These are phyloP conservation scores for Oryza glumipatula DNA, from an alignment of 176 grass and related monocot species.

Conservation along the genomic window DNA sequence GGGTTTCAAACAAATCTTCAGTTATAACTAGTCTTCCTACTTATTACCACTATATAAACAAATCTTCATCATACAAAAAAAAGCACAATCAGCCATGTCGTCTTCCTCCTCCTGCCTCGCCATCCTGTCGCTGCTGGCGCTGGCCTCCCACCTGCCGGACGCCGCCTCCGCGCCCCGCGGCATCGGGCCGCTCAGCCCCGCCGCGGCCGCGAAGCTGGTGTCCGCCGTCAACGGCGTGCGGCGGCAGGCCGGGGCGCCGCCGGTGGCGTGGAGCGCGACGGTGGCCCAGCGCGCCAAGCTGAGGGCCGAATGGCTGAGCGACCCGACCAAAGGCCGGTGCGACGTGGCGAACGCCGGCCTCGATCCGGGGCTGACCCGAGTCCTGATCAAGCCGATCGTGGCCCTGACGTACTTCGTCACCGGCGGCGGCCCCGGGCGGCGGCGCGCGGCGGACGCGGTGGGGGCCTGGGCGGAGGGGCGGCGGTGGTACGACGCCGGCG, in stretches of 20 bases:
- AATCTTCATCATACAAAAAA: no score
- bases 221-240: neutral
- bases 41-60: no score
- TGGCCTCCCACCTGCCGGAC: neutral
- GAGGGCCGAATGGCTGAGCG: neutral
- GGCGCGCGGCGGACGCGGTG: neutral
- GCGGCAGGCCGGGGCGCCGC: neutral
- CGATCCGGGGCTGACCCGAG: neutral
- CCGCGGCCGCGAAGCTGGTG: neutral
- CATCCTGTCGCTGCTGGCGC: neutral
- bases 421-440: neutral
- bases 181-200: neutral
- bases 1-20: no score
- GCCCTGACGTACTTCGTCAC: neutral
- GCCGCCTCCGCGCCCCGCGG: neutral
- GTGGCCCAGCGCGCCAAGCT: neutral
- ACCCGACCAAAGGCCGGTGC: neutral
- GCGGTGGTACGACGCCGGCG: constrained; percentile 28
- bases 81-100: no score
- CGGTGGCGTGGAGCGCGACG: neutral
- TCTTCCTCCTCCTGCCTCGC: no score
- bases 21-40: no score
- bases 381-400: neutral
- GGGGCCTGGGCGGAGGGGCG: neutral
- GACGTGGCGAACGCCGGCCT: neutral